phyloP scores from a whole-genome alignment of 2,329 filamentous ascomycete species.

The Hypoxylon rubiginosum region DNA sequence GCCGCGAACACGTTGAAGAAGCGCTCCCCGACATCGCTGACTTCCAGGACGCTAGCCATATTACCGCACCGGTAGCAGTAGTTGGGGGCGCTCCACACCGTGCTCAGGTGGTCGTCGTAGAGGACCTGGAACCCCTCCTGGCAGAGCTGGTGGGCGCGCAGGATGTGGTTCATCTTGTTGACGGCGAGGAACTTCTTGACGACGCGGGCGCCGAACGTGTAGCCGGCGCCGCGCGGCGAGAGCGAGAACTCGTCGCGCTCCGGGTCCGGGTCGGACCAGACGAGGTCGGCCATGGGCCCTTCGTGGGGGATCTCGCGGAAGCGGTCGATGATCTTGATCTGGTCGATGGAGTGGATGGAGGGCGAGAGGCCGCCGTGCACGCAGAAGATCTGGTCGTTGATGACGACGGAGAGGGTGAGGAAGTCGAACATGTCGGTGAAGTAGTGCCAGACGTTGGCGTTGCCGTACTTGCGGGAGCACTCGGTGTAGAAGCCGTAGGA shows the following conservation, averaged over 20 bases:
- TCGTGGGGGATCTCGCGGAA: slow-evolving; percentile 99
- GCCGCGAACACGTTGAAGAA: slow-evolving; percentile 99
- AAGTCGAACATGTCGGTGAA: slow-evolving; percentile 99
- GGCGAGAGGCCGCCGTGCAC: slow-evolving; percentile 92
- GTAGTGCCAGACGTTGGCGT: slow-evolving; percentile 98
- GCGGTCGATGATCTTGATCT: slow-evolving; percentile 99
- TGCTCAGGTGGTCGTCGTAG: slow-evolving; percentile 93
- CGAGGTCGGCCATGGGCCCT: slow-evolving; percentile 98
- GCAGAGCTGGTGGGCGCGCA: slow-evolving; percentile 97
- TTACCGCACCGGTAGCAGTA: slow-evolving; percentile 97
- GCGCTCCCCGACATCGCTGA: slow-evolving; percentile 90
- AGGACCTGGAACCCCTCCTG: slow-evolving; percentile 98
- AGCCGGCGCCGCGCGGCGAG: slow-evolving; percentile 92
- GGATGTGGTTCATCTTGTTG: slow-evolving; percentile 97
- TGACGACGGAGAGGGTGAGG: slow-evolving; percentile 94
- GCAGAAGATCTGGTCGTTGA: slow-evolving; percentile 99
- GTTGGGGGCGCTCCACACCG: slow-evolving; percentile 98
- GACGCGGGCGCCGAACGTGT: slow-evolving; percentile 97
- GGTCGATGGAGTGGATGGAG: slow-evolving; percentile 97
- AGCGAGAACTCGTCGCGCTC: slow-evolving; percentile 97
- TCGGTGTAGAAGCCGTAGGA: slow-evolving; percentile 99
- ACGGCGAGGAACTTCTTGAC: slow-evolving; percentile 98
- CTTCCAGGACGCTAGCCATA: slow-evolving; percentile 95
- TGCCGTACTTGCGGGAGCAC: slow-evolving; percentile 97
- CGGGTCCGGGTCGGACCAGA: slow-evolving; percentile 98